Conservation (phyloP, 169 alveolate genomes). For the Plasmodium cynomolgi region DNA sequence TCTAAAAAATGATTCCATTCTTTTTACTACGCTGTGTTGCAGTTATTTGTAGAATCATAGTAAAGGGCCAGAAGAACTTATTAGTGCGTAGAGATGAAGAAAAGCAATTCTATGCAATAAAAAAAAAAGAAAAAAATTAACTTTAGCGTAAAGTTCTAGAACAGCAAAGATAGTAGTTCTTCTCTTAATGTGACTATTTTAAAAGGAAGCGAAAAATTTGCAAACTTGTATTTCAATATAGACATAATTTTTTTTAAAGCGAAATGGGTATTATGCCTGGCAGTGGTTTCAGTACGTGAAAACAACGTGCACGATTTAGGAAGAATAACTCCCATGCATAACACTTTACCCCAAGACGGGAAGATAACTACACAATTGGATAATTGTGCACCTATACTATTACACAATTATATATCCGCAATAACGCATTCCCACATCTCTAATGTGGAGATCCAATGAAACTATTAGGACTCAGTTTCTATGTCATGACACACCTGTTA, state of each 20-base stretch:
- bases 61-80: not conserved
- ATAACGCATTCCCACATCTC: not conserved
- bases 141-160: not conserved
- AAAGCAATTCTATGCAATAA: not conserved
- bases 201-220: not conserved
- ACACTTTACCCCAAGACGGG: not conserved
- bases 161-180: not conserved
- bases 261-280: not conserved
- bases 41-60: not conserved
- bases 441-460: not conserved
- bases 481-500: not conserved
- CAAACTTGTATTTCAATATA: not conserved
- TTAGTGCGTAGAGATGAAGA: not conserved
- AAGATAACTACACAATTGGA: not conserved
- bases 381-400: not conserved
- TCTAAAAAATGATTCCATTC: not conserved
- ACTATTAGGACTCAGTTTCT: not conserved
- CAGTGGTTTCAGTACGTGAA: not conserved
- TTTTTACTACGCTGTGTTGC: not conserved
- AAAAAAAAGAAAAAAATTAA: not conserved
- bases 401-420: not conserved
- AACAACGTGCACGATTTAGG: not conserved
- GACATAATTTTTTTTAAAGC: not conserved
- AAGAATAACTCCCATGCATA: not conserved
- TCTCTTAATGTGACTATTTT: not conserved